Evolutionary conservation across 2,329 filamentous ascomycete genomes (phyloP).

Genomic region (Penicillium brevicompactum): DNA sequence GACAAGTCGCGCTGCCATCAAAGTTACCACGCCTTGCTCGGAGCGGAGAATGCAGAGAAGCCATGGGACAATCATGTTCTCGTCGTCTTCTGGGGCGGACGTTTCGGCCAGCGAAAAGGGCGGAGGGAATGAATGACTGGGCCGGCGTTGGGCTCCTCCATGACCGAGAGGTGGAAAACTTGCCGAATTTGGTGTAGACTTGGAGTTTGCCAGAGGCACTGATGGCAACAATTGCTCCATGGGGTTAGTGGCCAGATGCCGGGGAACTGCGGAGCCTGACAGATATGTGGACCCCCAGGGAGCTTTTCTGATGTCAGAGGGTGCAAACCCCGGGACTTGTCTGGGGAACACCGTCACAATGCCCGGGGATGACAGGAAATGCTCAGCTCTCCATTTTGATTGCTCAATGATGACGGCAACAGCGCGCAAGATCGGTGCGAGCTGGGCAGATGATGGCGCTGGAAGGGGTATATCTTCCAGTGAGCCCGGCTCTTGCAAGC

Average conservation of each 20-base stretch:
- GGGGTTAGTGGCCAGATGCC: conserved; percentile 53
- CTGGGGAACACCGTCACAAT: conserved; percentile 70
- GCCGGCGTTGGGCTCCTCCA: conserved; percentile 37
- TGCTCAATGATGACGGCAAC: conserved; percentile 75
- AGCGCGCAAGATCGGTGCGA: conserved; percentile 74
- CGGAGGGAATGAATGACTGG: conserved; percentile 39
- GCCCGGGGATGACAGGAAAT: conserved; percentile 68
- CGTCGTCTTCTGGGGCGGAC: conserved; percentile 58
- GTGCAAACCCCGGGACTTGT: conserved; percentile 53
- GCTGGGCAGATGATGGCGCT: conserved; percentile 59
- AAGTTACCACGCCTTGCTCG: conserved; percentile 58
- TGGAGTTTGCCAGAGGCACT: conserved; percentile 39
- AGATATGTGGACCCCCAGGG: conserved; percentile 58
- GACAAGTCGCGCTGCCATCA: conserved; percentile 70
- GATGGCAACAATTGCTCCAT: conserved; percentile 68
- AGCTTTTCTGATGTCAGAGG: conserved; percentile 51
- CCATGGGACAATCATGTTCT: conserved; percentile 74
- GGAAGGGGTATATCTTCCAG: conserved; percentile 62
- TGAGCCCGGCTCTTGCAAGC: conserved; percentile 58
- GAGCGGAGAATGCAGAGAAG: conserved; percentile 66
- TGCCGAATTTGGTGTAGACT: conserved; percentile 33
- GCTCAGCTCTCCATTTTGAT: conserved; percentile 75
- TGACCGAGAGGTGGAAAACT: conserved; percentile 59
- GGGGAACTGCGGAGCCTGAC: conserved; percentile 52
- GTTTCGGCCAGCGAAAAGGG: conserved; percentile 41